phyloP scores from a whole-genome alignment of 2,329 filamentous ascomycete species.

The Sporothrix humicola region DNA sequence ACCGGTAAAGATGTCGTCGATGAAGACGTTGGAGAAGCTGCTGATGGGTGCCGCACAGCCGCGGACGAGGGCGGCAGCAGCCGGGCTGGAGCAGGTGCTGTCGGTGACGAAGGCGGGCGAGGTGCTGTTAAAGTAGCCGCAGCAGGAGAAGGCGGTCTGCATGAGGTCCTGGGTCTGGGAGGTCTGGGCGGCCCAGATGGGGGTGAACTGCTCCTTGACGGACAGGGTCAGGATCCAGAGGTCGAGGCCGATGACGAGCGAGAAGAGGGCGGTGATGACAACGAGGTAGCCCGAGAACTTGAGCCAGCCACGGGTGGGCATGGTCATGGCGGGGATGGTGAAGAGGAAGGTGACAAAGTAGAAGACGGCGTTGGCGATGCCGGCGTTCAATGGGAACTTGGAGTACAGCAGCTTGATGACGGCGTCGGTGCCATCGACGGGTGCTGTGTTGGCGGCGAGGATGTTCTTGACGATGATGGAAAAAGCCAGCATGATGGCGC shows the following conservation, averaged over 20 bases:
- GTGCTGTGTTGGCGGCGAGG: slow-evolving; percentile 51
- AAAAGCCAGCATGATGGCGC: slow-evolving; percentile 61
- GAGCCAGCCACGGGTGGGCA: slow-evolving; percentile 71
- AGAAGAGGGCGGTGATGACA: slow-evolving; percentile 67
- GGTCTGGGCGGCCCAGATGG: slow-evolving; percentile 65
- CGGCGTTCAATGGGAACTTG: slow-evolving; percentile 63
- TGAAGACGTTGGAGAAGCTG: slow-evolving; percentile 70
- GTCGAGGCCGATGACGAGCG: slow-evolving; percentile 67
- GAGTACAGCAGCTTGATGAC: slow-evolving; percentile 60
- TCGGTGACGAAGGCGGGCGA: slow-evolving; percentile 75
- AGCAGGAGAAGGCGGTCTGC: slow-evolving; percentile 77
- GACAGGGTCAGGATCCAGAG: slow-evolving; percentile 77
- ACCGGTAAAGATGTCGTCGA: slow-evolving; percentile 79
- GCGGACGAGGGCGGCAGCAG: slow-evolving; percentile 70
- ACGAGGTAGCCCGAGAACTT: slow-evolving; percentile 71
- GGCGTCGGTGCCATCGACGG: slow-evolving; percentile 55
- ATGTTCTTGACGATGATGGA: slow-evolving; percentile 54
- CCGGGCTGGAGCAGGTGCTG: slow-evolving; percentile 69
- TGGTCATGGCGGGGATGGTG: slow-evolving; percentile 73
- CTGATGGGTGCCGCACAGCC: slow-evolving; percentile 73
- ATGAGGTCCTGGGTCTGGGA: slow-evolving; percentile 67
- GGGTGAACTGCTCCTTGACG: slow-evolving; percentile 65
- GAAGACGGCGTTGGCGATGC: slow-evolving; percentile 73
- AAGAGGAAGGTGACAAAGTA: slow-evolving; percentile 72
- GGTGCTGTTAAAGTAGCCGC: slow-evolving; percentile 76